Evolutionary conservation across 225 moss, liverwort and hornwort species (phyloP).

Genomic region (Thuidium tamariscinum): DNA sequence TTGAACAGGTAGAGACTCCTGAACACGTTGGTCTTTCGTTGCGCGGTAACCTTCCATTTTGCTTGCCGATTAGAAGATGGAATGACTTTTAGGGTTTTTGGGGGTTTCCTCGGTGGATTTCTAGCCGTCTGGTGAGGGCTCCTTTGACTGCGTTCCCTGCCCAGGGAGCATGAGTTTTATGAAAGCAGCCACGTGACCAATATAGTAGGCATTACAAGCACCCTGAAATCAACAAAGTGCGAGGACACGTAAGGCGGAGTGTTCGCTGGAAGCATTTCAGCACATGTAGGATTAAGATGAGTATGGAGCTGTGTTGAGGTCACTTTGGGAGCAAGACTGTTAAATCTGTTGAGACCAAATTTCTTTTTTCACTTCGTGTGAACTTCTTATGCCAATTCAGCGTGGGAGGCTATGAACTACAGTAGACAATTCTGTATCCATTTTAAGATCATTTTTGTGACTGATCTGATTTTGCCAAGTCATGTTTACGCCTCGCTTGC

Average conservation of each 20-base stretch:
- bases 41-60: background rate
- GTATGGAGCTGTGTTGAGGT: background rate
- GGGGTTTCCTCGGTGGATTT: background rate
- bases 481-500: background rate
- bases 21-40: background rate
- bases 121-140: background rate
- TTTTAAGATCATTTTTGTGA: background rate
- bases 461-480: background rate
- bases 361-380: background rate
- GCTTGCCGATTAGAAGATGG: background rate
- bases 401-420: background rate
- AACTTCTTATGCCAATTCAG: background rate
- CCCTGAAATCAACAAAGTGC: background rate
- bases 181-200: background rate
- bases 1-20: constrained; percentile 35
- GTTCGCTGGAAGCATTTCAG: background rate
- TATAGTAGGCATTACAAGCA: background rate
- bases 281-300: background rate
- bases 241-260: background rate
- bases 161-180: background rate
- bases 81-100: background rate
- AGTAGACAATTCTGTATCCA: background rate
- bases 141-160: background rate
- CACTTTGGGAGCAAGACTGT: background rate
- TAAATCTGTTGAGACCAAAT: background rate